phyloP scores from a whole-genome alignment of 495 filamentous ascomycete species.

The Aspergillus olivimuriae region DNA sequence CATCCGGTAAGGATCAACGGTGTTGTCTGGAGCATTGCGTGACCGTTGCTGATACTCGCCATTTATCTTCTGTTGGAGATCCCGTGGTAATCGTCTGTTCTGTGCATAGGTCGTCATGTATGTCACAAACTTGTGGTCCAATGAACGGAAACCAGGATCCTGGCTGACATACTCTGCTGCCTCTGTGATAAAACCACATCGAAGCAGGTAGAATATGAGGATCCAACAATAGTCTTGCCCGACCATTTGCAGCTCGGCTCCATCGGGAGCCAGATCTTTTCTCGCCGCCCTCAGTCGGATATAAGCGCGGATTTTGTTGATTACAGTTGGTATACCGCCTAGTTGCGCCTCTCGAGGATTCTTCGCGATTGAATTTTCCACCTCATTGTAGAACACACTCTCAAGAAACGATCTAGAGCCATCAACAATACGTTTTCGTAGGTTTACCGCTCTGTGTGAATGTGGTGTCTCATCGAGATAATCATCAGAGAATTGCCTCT shows the following conservation, averaged over 20 bases:
- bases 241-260: constrained; percentile 62
- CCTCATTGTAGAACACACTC: constrained; percentile 60
- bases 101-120: constrained; percentile 80
- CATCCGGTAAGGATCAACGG: constrained; percentile 90
- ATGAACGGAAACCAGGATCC: constrained; percentile 75
- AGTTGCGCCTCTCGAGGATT: constrained; percentile 84
- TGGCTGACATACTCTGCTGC: constrained; percentile 78
- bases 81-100: constrained; percentile 60
- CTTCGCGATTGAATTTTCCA: constrained; percentile 69
- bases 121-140: constrained; percentile 84
- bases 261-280: constrained; percentile 75
- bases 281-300: constrained; percentile 67
- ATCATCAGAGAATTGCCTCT: constrained; percentile 66
- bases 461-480: constrained; percentile 68
- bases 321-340: constrained; percentile 77
- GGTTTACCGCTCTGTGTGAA: constrained; percentile 49
- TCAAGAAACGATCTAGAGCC: constrained; percentile 75
- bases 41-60: constrained; percentile 81
- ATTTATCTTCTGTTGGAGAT: constrained; percentile 78
- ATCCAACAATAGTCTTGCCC: constrained; percentile 86
- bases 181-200: constrained; percentile 76
- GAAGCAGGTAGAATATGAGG: constrained; percentile 84
- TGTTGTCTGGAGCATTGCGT: constrained; percentile 76
- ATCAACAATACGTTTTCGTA: constrained; percentile 69
- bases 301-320: constrained; percentile 89